These are phyloP conservation scores for Polygonum maritimum DNA, from an alignment of 148 eudicot species.

Conservation along the genomic window DNA sequence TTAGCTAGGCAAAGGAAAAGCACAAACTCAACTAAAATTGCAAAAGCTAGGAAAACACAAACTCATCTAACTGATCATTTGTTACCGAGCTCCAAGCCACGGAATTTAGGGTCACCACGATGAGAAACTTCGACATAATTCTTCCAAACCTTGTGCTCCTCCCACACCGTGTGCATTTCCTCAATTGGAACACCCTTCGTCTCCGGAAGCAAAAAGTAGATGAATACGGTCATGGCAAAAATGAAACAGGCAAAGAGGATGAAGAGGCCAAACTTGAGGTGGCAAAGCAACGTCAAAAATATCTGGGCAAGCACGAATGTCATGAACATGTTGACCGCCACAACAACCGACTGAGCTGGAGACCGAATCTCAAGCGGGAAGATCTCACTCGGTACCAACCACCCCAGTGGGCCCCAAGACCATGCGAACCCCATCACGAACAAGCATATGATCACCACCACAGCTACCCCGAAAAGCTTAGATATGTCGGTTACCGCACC, in stretches of 20 bases:
- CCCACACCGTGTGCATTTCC: constrained; percentile 16
- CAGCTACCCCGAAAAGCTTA: constrained; percentile 58
- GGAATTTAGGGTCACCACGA: background rate
- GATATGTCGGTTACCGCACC: background rate
- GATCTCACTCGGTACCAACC: constrained; percentile 78
- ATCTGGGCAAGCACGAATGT: constrained; percentile 60
- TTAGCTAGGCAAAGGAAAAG: too few species aligned
- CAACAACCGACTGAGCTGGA: constrained; percentile 64
- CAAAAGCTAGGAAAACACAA: too few species aligned
- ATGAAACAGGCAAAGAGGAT: constrained; percentile 67
- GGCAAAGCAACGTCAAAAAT: constrained; percentile 64
- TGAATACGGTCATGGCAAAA: constrained; percentile 45
- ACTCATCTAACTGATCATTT: too few species aligned
- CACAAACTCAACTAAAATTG: too few species aligned
- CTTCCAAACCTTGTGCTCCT: background rate
- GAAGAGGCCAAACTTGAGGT: constrained; percentile 64
- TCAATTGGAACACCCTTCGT: constrained; percentile 80
- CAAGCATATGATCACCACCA: constrained; percentile 70
- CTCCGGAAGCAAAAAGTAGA: constrained; percentile 68
- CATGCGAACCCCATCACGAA: constrained; percentile 74
- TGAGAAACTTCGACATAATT: background rate
- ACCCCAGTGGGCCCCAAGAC: constrained; percentile 91
- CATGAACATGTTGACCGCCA: constrained; percentile 77
- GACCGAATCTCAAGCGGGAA: constrained; percentile 82
- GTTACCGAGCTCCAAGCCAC: background rate